These are phyloP conservation scores for Priceomyces castillae DNA, from an alignment of 805 yeast species.

Conservation along the genomic window DNA sequence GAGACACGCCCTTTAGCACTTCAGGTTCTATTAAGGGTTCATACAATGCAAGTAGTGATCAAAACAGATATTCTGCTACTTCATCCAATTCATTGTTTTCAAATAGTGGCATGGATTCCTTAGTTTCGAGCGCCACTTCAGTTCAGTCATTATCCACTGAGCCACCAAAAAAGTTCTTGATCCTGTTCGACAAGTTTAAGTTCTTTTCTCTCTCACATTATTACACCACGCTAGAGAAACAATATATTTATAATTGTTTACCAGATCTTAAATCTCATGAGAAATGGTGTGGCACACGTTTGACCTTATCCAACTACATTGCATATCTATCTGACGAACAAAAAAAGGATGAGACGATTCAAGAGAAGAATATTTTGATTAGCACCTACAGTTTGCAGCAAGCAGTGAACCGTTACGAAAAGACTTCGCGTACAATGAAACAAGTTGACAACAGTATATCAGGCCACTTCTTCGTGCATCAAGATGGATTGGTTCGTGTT, in stretches of 20 bases:
- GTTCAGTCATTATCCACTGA: constrained; percentile 2
- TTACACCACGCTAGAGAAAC: constrained; percentile 28
- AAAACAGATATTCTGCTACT: neutral
- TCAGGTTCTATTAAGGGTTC: neutral
- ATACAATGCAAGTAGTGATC: neutral
- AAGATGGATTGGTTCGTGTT: constrained; percentile 28
- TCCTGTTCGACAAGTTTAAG: constrained; percentile 10
- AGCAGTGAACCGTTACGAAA: constrained; percentile 8
- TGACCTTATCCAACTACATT: constrained; percentile 20
- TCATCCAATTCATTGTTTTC: constrained; percentile 2
- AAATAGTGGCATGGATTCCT: neutral
- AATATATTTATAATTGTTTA: constrained; percentile 36
- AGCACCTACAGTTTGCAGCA: constrained; percentile 8
- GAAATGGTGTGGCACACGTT: constrained; percentile 27
- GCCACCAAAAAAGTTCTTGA: constrained; percentile 2
- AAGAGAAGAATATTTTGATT: constrained; percentile 9
- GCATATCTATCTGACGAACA: constrained; percentile 5
- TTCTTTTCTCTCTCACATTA: constrained; percentile 15
- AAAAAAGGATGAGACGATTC: neutral
- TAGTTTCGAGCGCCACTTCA: neutral
- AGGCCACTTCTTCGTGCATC: constrained; percentile 24
- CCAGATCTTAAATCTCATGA: constrained; percentile 39
- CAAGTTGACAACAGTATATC: constrained; percentile 10
- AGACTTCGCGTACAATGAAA: neutral
- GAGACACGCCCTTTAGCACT: neutral